phyloP scores from a whole-genome alignment of 2,329 filamentous ascomycete species.

The Trichophyton benhamiae region DNA sequence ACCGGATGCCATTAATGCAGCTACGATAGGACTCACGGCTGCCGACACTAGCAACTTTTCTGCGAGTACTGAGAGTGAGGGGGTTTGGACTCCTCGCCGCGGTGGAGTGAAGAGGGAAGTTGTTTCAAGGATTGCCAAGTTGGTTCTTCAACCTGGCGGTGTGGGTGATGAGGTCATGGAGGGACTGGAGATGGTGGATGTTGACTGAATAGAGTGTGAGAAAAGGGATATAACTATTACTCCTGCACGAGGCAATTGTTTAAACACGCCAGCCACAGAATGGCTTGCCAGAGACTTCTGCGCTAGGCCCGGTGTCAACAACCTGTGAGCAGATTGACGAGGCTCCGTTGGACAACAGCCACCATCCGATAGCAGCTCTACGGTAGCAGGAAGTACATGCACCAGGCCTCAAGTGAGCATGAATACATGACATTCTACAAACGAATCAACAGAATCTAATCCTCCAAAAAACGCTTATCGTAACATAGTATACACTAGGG shows the following conservation, averaged over 20 bases:
- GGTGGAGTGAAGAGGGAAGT: constrained; percentile 69
- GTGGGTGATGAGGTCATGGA: constrained; percentile 78
- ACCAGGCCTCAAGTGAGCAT: neutral
- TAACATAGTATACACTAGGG: neutral
- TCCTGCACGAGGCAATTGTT: neutral
- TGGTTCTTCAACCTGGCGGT: constrained; percentile 62
- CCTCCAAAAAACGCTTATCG: neutral
- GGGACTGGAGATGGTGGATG: constrained; percentile 57
- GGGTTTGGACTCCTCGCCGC: constrained; percentile 75
- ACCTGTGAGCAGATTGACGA: neutral
- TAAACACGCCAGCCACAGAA: neutral
- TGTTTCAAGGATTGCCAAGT: constrained; percentile 61
- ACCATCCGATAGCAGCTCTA: neutral
- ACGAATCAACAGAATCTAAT: constrained; percentile 13
- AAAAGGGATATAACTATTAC: neutral
- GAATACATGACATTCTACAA: neutral
- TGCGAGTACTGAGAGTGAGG: constrained; percentile 42
- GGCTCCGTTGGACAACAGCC: neutral
- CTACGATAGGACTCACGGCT: constrained; percentile 33
- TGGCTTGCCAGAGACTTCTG: too few species aligned
- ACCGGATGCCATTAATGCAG: constrained; percentile 50
- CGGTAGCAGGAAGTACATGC: neutral
- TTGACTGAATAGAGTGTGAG: constrained; percentile 35
- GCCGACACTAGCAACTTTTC: constrained; percentile 24
- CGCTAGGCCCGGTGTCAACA: neutral